Conservation (phyloP, 768 basidiomycete genomes). For the Boletus reticuloceps region DNA sequence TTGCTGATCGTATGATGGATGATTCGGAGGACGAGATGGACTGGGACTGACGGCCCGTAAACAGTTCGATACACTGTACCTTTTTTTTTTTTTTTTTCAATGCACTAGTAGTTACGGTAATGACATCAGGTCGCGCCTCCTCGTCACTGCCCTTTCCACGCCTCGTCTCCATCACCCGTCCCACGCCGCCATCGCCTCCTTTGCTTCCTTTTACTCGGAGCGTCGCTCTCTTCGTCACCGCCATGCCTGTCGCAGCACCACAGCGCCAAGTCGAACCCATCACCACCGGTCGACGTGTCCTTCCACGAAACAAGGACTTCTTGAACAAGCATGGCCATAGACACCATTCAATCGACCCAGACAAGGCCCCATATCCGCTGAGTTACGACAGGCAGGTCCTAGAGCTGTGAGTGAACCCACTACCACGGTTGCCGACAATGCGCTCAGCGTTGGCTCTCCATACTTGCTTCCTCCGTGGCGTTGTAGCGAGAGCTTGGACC, state of each 20-base stretch:
- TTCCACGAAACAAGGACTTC: constrained; percentile 52
- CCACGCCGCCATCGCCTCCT: constrained; percentile 7
- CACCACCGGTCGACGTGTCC: constrained; percentile 31
- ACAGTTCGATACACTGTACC: too few species aligned
- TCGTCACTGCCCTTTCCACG: constrained; percentile 11
- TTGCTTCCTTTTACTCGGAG: neutral
- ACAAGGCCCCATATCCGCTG: constrained; percentile 79
- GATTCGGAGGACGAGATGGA: too few species aligned
- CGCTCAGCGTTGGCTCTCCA: constrained; percentile 2
- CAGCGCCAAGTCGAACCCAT: constrained; percentile 18
- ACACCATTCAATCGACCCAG: constrained; percentile 65
- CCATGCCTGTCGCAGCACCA: constrained; percentile 20
- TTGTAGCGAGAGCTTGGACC: constrained; percentile 54
- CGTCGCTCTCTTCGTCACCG: neutral
- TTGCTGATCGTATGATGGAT: too few species aligned
- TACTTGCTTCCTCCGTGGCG: neutral
- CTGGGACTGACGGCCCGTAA: too few species aligned
- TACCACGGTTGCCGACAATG: neutral
- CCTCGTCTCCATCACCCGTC: constrained; percentile 1
- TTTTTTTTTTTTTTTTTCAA: too few species aligned
- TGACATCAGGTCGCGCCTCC: neutral
- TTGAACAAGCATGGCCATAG: constrained; percentile 56
- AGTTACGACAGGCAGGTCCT: constrained; percentile 67
- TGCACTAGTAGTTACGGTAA: neutral
- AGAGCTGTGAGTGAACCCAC: constrained; percentile 54